These are phyloP conservation scores for Exophiala phaeomuriformis DNA, from an alignment of 2,329 filamentous ascomycete genomes.

Conservation along the genomic window DNA sequence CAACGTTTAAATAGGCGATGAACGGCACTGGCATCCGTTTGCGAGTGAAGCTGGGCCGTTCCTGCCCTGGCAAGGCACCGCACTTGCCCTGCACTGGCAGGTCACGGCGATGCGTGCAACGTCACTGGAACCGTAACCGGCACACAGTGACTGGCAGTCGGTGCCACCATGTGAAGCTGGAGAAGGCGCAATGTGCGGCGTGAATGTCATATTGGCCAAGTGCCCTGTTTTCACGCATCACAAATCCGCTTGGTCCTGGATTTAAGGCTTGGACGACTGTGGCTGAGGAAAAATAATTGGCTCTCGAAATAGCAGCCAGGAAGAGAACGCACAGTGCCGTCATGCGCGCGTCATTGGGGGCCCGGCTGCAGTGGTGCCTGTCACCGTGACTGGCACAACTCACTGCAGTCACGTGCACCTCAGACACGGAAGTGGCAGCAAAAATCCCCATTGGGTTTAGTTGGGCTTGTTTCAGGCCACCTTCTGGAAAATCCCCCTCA, in stretches of 20 bases:
- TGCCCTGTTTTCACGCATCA: background rate
- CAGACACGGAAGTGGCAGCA: background rate
- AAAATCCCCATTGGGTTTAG: background rate
- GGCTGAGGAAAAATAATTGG: background rate
- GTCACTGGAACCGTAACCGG: too few species aligned
- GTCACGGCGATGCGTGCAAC: too few species aligned
- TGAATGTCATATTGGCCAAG: conserved; percentile 8
- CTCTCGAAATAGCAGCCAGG: background rate
- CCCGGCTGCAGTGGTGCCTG: too few species aligned
- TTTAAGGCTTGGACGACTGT: background rate
- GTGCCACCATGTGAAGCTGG: too few species aligned
- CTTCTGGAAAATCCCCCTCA: background rate
- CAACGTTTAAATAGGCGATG: background rate
- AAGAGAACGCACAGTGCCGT: background rate
- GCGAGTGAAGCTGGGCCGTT: too few species aligned
- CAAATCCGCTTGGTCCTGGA: background rate
- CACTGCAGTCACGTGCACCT: too few species aligned
- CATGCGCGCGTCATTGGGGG: background rate
- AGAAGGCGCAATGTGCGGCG: too few species aligned
- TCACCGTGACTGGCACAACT: background rate
- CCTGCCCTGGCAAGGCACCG: too few species aligned
- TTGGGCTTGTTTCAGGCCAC: background rate
- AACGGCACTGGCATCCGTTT: background rate
- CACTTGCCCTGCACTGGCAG: too few species aligned
- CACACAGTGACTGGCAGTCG: too few species aligned